Percentiles rank a stretch among this genome's conserved stretches.
These are phyloP conservation scores for Avena insularis DNA, from an alignment of 176 grass and related monocot species.

Conservation along the genomic window DNA sequence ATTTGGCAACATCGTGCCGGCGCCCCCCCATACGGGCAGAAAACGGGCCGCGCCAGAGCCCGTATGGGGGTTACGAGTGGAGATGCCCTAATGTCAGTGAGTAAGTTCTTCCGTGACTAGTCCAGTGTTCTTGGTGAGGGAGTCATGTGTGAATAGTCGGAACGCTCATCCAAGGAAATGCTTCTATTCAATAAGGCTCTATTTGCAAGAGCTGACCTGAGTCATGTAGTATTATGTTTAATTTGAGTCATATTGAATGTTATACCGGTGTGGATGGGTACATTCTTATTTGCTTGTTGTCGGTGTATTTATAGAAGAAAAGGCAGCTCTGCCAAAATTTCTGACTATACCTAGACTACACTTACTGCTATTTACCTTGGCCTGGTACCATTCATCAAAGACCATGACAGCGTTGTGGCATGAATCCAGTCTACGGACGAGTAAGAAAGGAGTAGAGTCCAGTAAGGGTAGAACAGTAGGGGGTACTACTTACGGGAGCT, in stretches of 20 bases:
- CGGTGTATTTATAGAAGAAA: not conserved
- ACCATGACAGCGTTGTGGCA: not conserved
- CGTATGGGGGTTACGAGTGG: no score
- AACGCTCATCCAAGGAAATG: no score
- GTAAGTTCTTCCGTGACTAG: no score
- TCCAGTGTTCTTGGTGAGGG: no score
- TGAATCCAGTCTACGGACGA: not conserved
- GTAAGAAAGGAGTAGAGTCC: not conserved
- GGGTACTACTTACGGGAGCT: not conserved
- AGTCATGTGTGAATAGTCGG: no score
- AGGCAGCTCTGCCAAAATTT: not conserved
- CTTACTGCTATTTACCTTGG: slow-evolving; percentile 8
- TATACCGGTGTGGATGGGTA: not conserved
- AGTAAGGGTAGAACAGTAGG: not conserved
- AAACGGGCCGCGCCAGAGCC: no score
- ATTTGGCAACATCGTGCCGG: no score
- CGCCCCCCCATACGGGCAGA: no score
- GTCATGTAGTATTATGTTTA: not conserved
- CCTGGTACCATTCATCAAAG: not conserved
- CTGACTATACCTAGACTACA: slow-evolving; percentile 3
- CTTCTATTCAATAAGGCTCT: no score
- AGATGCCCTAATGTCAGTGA: no score
- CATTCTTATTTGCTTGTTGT: not conserved
- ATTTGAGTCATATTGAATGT: not conserved
- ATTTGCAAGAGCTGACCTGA: no score